Evolutionary conservation across 169 alveolate species (phyloP).

Genomic region (Perkinsus olseni): DNA sequence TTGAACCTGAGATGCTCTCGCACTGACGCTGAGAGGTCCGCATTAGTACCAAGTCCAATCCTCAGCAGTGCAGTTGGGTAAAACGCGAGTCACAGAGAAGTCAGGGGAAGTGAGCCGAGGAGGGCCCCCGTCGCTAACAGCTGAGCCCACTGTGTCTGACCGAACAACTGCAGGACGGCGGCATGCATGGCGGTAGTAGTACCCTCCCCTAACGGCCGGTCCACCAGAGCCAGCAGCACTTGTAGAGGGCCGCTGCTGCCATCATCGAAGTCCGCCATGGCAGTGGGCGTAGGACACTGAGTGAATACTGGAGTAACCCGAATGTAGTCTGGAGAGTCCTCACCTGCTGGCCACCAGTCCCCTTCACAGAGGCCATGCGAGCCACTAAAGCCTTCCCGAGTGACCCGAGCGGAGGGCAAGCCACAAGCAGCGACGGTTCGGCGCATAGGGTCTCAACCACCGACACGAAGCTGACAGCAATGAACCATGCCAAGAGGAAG

Average conservation of each 20-base stretch:
- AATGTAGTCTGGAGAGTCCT: not conserved
- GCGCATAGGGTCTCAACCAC: not conserved
- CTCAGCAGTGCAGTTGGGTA: not conserved
- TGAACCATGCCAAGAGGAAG: not conserved
- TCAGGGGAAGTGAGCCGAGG: not conserved
- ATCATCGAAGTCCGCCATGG: not conserved
- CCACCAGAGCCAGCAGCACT: not conserved
- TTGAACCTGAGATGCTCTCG: not conserved
- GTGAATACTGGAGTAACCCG: not conserved
- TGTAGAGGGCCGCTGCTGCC: not conserved
- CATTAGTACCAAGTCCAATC: not conserved
- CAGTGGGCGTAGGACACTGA: not conserved
- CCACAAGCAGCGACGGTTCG: not conserved
- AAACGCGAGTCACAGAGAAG: not conserved
- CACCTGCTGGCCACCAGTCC: not conserved
- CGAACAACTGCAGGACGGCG: not conserved
- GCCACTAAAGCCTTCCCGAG: not conserved
- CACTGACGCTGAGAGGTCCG: too few relatives aligned
- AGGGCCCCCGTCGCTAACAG: not conserved
- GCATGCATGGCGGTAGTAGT: not conserved
- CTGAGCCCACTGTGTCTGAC: not conserved
- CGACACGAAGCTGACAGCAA: not conserved
- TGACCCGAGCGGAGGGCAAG: not conserved
- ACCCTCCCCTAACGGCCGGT: not conserved
- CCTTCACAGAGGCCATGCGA: not conserved